Base-by-base conservation (phyloP, 805 yeast species). In the Lachancea fermentati region DNA sequence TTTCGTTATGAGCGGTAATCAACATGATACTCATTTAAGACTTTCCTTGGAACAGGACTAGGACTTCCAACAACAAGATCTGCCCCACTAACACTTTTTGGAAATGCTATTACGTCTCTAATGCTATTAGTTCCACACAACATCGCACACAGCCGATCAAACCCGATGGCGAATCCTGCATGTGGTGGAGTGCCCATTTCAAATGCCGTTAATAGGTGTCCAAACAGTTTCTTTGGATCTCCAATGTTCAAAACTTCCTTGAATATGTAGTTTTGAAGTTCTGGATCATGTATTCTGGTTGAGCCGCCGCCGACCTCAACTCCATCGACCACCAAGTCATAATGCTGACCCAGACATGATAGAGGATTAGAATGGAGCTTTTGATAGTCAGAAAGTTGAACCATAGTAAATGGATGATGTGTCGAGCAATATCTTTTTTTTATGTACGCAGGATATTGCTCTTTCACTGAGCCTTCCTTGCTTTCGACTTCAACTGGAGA, bases 381-480 rank as follows among this genome's bases (percentile, higher is more conserved):
- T 1, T 74, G 74, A 50, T 81, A 81, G 55, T 87, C 96, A 11
- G 75, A 78, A 0, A 77, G 55, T 28, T 79, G 72, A 1, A 81
- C 84, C 97, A 93, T 93, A 0, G 99, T 93, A 65, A 93, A 93
- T 4, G 99, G 99, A 58, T 93, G 99, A 57, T 93, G 99, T 0
- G 97, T 89, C 0, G 97, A 76, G 30, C 73, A 78, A 36, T 69
- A 71, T 7, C 57, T 51, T 1, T 51, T 39, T 29, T 47, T 57
- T 52, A 77, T 73, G 56, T 87, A 91, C 1, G 36, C 47, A 2
- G 97, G 96, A 51, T 76, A 86, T 2, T 61, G 70, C 8, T 28
- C 34, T 14, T 34, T 33, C 18, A 12, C 24, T 9, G 17, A 16
- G 2, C 37, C 40, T 8, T 49, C 55, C 5, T 42, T 51, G 0